Evolutionary conservation across 2,329 filamentous ascomycete genomes (phyloP).

Genomic region (Aspergillus alliaceus): DNA sequence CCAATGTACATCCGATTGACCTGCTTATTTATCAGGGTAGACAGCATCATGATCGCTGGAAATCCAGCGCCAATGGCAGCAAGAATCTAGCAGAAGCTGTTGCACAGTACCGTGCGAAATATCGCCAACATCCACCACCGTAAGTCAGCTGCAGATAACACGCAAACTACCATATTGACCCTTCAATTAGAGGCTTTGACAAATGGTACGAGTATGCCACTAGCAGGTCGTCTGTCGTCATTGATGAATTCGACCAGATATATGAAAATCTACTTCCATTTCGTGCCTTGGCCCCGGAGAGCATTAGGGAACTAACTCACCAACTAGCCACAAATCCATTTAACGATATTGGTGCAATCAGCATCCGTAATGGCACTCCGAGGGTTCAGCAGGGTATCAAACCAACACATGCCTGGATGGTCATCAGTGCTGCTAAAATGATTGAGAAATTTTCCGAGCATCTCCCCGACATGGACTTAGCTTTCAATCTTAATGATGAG

Average conservation of each 20-base stretch:
- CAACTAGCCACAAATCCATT: constrained; percentile 54
- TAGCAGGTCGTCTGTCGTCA: constrained; percentile 51
- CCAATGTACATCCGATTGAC: constrained; percentile 56
- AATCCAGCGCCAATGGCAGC: constrained; percentile 49
- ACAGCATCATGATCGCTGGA: constrained; percentile 50
- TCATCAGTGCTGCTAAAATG: constrained; percentile 55
- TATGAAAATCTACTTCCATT: constrained; percentile 58
- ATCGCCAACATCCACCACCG: constrained; percentile 57
- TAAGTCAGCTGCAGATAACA: constrained; percentile 21
- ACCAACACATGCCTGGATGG: constrained; percentile 59
- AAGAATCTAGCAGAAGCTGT: constrained; percentile 52
- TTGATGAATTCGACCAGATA: constrained; percentile 63
- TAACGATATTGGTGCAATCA: constrained; percentile 58
- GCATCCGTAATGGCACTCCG: constrained; percentile 55
- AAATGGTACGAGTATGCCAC: constrained; percentile 60
- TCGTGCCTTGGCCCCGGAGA: constrained; percentile 50
- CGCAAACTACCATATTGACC: constrained; percentile 7
- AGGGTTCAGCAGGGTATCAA: constrained; percentile 52
- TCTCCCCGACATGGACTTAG: constrained; percentile 64
- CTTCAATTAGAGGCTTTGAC: constrained; percentile 51
- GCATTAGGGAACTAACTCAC: constrained; percentile 55
- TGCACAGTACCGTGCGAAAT: constrained; percentile 52
- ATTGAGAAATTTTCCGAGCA: constrained; percentile 54
- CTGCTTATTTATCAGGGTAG: constrained; percentile 53
- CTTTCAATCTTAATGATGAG: constrained; percentile 64